Base-by-base conservation (phyloP, 176 grass and related monocot genomes). In the Carex littledalei region DNA sequence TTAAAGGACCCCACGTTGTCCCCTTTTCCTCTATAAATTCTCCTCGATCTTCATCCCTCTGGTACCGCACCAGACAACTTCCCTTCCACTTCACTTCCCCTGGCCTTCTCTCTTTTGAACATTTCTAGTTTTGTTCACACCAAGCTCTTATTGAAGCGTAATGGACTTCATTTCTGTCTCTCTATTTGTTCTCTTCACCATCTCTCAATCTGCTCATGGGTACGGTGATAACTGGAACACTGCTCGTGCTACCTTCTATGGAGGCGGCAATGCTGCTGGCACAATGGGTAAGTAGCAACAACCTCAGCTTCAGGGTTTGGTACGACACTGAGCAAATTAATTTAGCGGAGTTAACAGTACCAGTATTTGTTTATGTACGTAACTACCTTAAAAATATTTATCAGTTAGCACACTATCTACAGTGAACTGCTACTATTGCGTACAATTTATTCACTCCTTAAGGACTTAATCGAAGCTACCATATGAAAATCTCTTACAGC, bases 201-300 rank as follows among this genome's bases (percentile, higher is more conserved):
- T 83, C 18, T 53, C 53, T 63, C 60, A 50, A 64, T 85, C 31
- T 76, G 54, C 68, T 45, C 20, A 76, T 52, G 72, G 52, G 21
- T 53, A 35, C 47, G 11, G 8, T 47, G 18, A 82, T 45, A 61
- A 85, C 58, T 94, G 89, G 93, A 85, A 34, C 63, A 88, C 26
- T 55, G 93, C 79, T 32, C 93, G 85, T 90, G 93, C 90, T 26
- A 95, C 93, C 29, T 95, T 95, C 83, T 95, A 95, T 63, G 93
- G 93, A 47, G 91, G 90, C 57, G 81, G 80, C 50, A 87, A 92
- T 87, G 91, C 91, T 58, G 91, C 89, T 43, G 93, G 93, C 45
- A 95, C 93, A 3, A 95, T 95, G 93, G 93, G 93, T 95, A 77
- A 58, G 73, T 15, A 77, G 13, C 50, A 54, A 26, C 24, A 78